A percentile compares a stretch with the other conserved stretches of the same genome.
These are phyloP conservation scores for Coemansia sp. DNA, from an alignment of 192 early-diverging fungal genomes.

Conservation along the genomic window DNA sequence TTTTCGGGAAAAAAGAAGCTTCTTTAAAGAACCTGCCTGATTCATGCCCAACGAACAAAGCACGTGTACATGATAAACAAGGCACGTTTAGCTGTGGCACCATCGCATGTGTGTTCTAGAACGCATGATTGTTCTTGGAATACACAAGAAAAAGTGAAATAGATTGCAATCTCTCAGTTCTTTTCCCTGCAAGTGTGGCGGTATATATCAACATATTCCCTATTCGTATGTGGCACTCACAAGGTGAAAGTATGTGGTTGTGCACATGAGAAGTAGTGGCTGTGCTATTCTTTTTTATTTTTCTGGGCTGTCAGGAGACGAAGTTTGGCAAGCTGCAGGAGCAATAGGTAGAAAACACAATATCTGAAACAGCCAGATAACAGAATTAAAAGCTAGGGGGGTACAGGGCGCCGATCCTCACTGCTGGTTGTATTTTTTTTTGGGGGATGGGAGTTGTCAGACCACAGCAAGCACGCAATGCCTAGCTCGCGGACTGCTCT, in stretches of 20 bases:
- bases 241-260: background rate
- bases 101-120: constrained; percentile 3
- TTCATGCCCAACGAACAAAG: constrained; percentile 5
- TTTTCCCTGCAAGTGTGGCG: background rate
- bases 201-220: background rate
- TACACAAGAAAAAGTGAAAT: background rate
- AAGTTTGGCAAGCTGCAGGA: background rate
- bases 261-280: background rate
- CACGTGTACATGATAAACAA: background rate
- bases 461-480: constrained; percentile 1
- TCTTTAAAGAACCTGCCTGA: constrained; percentile 1
- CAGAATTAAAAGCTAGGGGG: background rate
- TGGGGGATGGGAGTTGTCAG: background rate
- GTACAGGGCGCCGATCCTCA: background rate
- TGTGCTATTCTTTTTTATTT: background rate
- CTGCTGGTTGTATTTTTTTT: background rate
- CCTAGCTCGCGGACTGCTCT: constrained; percentile 6
- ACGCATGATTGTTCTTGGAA: background rate
- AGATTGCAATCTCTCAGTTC: background rate
- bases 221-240: background rate
- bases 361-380: background rate
- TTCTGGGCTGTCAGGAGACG: background rate
- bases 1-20: background rate
- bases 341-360: no score
- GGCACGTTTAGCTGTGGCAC: background rate